phyloP scores from a whole-genome alignment of 208 protist species.

The Trypanosoma caninum region DNA sequence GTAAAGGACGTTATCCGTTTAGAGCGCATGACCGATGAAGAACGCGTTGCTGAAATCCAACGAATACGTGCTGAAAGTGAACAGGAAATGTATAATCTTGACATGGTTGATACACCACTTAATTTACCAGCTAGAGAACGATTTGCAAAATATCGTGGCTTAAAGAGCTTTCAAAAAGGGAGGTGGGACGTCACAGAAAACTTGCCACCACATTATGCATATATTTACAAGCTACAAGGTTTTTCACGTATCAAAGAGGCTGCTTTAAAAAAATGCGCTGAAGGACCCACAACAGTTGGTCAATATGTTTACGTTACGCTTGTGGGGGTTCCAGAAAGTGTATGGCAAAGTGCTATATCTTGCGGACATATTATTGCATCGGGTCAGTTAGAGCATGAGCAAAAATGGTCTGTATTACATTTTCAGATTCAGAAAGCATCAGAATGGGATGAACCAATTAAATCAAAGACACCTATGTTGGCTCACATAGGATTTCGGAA shows the following conservation, averaged over 20 bases:
- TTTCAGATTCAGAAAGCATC: conserved; percentile 72
- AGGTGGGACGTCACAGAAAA: conserved; percentile 87
- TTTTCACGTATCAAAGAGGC: conserved; percentile 72
- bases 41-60: conserved; percentile 65
- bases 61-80: conserved; percentile 71
- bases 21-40: conserved; percentile 84
- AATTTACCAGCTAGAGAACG: conserved; percentile 83
- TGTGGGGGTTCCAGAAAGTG: conserved; percentile 44
- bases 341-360: conserved; percentile 32
- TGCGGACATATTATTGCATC: conserved; percentile 71
- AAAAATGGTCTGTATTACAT: conserved; percentile 90
- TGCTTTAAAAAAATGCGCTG: conserved; percentile 53
- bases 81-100: conserved; percentile 80
- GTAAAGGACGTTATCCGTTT: conserved; percentile 76
- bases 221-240: conserved; percentile 88
- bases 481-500: conserved; percentile 88
- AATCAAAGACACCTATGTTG: conserved; percentile 87
- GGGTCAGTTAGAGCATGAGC: conserved; percentile 84
- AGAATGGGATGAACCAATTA: conserved; percentile 81
- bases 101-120: conserved; percentile 84
- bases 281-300: conserved; percentile 44
- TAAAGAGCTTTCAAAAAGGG: conserved; percentile 85
- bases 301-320: conserved; percentile 70
- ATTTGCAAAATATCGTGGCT: conserved; percentile 84
- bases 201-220: conserved; percentile 78